Percentiles rank a stretch among this genome's conserved stretches.
phyloP scores from a whole-genome alignment of 164 flowering plant genomes.

The Platanus orientalis region DNA sequence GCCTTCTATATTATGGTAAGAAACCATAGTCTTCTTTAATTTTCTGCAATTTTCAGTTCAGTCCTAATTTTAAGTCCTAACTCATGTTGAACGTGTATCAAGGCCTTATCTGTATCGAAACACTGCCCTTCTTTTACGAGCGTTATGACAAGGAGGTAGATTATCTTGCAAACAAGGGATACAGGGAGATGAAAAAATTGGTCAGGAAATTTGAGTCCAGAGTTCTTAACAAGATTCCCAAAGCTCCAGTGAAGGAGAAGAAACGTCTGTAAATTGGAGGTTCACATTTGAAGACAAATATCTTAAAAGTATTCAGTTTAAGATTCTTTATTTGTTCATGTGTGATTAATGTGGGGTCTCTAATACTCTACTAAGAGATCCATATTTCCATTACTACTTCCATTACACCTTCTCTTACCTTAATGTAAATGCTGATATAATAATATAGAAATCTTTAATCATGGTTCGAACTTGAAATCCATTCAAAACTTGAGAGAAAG shows the following conservation, averaged over 20 bases:
- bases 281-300: neutral
- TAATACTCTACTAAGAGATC: too few species aligned
- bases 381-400: too few species aligned
- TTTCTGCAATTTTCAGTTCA: neutral
- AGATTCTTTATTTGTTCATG: too few species aligned
- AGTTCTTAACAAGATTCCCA: slow-evolving; percentile 49
- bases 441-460: too few species aligned
- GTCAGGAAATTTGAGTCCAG: slow-evolving; percentile 29
- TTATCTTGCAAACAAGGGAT: slow-evolving; percentile 32
- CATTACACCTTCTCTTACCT: too few species aligned
- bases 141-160: slow-evolving; percentile 36
- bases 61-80: neutral
- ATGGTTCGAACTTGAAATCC: too few species aligned
- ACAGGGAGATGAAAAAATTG: slow-evolving; percentile 30
- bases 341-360: too few species aligned
- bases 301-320: too few species aligned
- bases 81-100: slow-evolving; percentile 1
- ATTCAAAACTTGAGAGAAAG: too few species aligned
- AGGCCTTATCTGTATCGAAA: slow-evolving; percentile 34
- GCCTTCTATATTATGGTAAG: slow-evolving; percentile 37
- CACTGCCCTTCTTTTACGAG: slow-evolving; percentile 41
- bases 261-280: slow-evolving; percentile 12
- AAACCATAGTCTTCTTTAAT: neutral
- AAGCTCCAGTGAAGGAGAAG: slow-evolving; percentile 39
- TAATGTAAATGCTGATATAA: too few species aligned